Percentiles rank a stretch among this genome's conserved stretches.
phyloP scores from a whole-genome alignment of 176 grass and related monocot species.

The Bolboschoenus planiculmis region DNA sequence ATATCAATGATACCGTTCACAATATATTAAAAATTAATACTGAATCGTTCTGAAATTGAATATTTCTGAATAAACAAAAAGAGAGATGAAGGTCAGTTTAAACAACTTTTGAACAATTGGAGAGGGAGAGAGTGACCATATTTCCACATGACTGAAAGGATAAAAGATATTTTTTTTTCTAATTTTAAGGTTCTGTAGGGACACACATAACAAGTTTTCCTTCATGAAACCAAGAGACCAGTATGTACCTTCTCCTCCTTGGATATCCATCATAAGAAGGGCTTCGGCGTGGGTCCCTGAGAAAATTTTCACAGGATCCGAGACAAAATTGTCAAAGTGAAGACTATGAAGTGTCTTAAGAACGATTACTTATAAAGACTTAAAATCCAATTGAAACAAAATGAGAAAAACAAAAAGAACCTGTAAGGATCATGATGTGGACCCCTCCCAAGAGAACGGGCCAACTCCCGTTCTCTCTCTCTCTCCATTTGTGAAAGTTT shows the following conservation, averaged over 20 bases:
- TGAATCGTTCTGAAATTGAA: background rate
- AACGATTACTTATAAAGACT: background rate
- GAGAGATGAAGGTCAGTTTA: background rate
- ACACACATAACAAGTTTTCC: background rate
- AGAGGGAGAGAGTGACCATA: background rate
- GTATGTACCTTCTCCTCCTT: constrained; percentile 57
- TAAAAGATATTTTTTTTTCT: background rate
- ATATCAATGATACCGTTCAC: background rate
- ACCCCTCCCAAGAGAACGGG: constrained; percentile 54
- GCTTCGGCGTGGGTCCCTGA: constrained; percentile 80
- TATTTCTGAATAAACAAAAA: background rate
- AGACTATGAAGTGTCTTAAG: background rate
- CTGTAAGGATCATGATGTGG: constrained; percentile 90
- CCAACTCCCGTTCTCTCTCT: constrained; percentile 68
- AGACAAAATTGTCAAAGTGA: constrained; percentile 3
- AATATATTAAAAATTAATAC: background rate
- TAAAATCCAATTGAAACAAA: background rate
- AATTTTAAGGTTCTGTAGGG: background rate
- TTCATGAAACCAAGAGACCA: background rate
- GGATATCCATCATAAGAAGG: constrained; percentile 97
- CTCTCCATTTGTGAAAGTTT: constrained; percentile 94
- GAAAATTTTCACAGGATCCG: constrained; percentile 8
- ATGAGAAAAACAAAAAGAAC: constrained; percentile 24
- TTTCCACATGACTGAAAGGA: background rate
- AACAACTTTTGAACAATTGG: background rate